These are phyloP conservation scores for Phytophthora pluvialis DNA, from an alignment of 352 stramenopile genomes.

Conservation along the genomic window DNA sequence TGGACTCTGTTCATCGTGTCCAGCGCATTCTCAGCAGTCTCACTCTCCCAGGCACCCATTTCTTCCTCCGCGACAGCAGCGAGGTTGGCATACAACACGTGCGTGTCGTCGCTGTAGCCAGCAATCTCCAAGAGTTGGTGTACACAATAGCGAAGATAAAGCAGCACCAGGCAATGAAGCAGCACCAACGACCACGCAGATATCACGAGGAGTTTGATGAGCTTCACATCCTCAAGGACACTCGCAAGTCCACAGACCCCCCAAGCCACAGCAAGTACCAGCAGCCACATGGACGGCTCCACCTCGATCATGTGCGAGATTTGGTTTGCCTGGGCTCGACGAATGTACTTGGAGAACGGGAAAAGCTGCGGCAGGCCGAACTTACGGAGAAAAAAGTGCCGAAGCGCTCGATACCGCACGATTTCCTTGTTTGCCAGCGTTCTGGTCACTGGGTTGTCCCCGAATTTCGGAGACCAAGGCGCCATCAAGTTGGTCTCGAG, in stretches of 20 bases:
- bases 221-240: constrained; percentile 16
- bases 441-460: neutral
- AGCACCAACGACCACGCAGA: constrained; percentile 37
- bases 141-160: constrained; percentile 44
- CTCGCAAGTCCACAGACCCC: constrained; percentile 37
- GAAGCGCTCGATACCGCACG: constrained; percentile 42
- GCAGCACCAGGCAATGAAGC: constrained; percentile 39
- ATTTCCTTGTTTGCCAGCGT: constrained; percentile 13
- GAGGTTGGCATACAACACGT: constrained; percentile 31
- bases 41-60: constrained; percentile 8
- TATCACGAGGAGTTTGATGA: constrained; percentile 39
- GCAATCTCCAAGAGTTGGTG: constrained; percentile 37
- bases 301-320: constrained; percentile 80
- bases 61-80: constrained; percentile 28
- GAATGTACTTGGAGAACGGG: constrained; percentile 73
- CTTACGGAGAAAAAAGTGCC: constrained; percentile 48
- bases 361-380: constrained; percentile 59
- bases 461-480: neutral
- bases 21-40: constrained; percentile 16
- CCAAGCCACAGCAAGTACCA: constrained; percentile 55
- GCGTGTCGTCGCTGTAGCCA: constrained; percentile 30
- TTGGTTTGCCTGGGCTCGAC: constrained; percentile 68
- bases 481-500: neutral
- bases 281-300: constrained; percentile 62
- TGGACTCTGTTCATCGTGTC: constrained; percentile 25